phyloP scores from a whole-genome alignment of 257 asterid species.

The Solanum raphanifolium region DNA sequence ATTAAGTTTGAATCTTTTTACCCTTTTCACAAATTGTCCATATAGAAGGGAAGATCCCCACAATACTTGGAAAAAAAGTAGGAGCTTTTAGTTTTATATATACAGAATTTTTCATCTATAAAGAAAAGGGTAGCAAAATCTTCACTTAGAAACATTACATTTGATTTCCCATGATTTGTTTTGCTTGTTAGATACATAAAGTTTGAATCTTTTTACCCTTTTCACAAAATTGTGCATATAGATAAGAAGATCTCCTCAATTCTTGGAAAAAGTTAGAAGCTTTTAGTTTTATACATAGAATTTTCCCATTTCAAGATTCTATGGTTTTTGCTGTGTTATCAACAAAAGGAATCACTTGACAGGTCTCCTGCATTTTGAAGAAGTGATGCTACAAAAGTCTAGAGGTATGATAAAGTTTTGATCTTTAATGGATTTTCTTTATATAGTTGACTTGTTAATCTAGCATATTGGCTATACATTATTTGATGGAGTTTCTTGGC shows the following conservation, averaged over 20 bases:
- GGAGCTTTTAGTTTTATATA: background rate
- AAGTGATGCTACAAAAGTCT: conserved; percentile 1
- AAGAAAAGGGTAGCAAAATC: background rate
- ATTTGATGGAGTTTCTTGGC: background rate
- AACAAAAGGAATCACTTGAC: conserved; percentile 46
- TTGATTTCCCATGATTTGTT: background rate
- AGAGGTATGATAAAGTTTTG: conserved; percentile 37
- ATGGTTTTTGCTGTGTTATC: conserved; percentile 27
- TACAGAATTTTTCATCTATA: background rate
- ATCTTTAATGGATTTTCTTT: background rate
- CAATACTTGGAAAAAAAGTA: conserved; percentile 12
- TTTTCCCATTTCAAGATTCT: conserved; percentile 4
- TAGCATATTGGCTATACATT: background rate
- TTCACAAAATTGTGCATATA: conserved; percentile 18
- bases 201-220: conserved; percentile 10
- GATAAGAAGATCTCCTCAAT: conserved; percentile 7
- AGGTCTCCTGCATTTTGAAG: conserved; percentile 13
- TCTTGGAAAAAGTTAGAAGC: conserved; percentile 10
- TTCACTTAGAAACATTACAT: conserved; percentile 3
- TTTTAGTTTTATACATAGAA: background rate
- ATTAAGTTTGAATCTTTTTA: conserved; percentile 5
- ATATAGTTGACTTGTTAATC: background rate
- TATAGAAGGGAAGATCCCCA: conserved; percentile 5
- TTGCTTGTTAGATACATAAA: conserved; percentile 4
- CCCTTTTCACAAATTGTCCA: conserved; percentile 17